Conservation (phyloP, 345 rosid genomes). For the Brassica cretica region DNA sequence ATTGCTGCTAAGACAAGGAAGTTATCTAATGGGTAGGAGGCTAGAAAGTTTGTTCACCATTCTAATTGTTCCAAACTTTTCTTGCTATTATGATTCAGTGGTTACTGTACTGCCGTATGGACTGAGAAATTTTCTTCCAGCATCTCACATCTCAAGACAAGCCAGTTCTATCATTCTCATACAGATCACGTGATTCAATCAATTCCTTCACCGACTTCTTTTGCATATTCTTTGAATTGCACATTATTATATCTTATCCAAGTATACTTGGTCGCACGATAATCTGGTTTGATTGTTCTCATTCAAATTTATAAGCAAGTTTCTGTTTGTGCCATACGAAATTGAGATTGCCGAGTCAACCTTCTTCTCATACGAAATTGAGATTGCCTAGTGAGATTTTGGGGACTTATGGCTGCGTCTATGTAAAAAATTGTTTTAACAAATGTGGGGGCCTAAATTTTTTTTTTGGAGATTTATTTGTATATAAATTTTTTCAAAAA, state of each 20-base stretch:
- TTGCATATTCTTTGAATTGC: not conserved
- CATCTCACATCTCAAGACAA: conserved; percentile 62
- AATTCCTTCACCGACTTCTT: not conserved
- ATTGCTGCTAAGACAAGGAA: too few species aligned
- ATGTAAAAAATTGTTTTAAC: too few species aligned
- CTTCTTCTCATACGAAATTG: too few species aligned
- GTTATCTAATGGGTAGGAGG: conserved; percentile 41
- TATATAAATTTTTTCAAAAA: too few species aligned
- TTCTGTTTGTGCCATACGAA: too few species aligned
- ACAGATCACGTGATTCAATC: conserved; percentile 72
- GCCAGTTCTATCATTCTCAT: conserved; percentile 95
- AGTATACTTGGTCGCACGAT: not conserved
- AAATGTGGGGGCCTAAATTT: too few species aligned
- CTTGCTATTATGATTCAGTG: not conserved
- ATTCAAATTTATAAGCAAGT: too few species aligned
- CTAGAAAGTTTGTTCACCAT: too few species aligned
- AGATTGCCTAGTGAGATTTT: too few species aligned
- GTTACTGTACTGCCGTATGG: not conserved
- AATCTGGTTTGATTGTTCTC: not conserved
- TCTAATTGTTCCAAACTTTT: not conserved
- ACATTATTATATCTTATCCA: not conserved
- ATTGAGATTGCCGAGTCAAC: too few species aligned
- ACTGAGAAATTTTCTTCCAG: conserved; percentile 46
- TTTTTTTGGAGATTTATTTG: too few species aligned
- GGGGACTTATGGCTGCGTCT: too few species aligned